These are phyloP conservation scores for Phaeosphaeriaceae sp. DNA, from an alignment of 2,329 filamentous ascomycete genomes.

Conservation along the genomic window DNA sequence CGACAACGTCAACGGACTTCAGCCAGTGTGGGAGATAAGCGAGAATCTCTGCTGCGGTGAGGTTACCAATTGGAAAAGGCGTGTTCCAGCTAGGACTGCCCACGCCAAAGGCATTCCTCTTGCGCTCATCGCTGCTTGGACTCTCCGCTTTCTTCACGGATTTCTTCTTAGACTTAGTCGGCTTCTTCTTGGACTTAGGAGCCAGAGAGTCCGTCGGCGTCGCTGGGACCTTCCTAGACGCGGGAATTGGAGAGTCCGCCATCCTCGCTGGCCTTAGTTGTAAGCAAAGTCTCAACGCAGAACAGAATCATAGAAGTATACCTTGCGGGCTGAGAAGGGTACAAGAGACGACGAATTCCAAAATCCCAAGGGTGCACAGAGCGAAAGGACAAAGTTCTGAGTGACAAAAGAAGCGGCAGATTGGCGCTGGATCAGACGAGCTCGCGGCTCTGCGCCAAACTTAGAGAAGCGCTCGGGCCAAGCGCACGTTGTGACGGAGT, in stretches of 20 bases:
- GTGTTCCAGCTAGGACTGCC: constrained; percentile 28
- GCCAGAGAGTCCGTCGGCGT: too few relatives aligned
- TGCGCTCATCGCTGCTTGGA: too few relatives aligned
- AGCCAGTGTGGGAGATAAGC: constrained; percentile 35
- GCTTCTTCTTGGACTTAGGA: too few relatives aligned
- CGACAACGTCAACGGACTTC: constrained; percentile 31
- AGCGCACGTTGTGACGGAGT: neutral
- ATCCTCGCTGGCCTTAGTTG: neutral
- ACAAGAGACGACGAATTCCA: neutral
- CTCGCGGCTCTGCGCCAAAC: neutral
- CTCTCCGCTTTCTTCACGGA: too few relatives aligned
- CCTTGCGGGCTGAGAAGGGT: neutral
- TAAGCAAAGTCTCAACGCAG: too few relatives aligned
- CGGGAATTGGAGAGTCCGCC: neutral
- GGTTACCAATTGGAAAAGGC: constrained; percentile 30
- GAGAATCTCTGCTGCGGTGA: constrained; percentile 35
- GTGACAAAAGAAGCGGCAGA: neutral
- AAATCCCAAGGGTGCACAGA: neutral
- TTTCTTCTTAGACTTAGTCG: neutral
- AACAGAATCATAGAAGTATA: neutral
- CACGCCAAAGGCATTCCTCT: constrained; percentile 30
- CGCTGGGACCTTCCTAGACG: neutral
- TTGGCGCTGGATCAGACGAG: neutral
- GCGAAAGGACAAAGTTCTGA: neutral
- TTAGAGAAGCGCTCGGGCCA: neutral